phyloP scores from a whole-genome alignment of 768 basidiomycete genomes.

The Fistulinella prunicolor region DNA sequence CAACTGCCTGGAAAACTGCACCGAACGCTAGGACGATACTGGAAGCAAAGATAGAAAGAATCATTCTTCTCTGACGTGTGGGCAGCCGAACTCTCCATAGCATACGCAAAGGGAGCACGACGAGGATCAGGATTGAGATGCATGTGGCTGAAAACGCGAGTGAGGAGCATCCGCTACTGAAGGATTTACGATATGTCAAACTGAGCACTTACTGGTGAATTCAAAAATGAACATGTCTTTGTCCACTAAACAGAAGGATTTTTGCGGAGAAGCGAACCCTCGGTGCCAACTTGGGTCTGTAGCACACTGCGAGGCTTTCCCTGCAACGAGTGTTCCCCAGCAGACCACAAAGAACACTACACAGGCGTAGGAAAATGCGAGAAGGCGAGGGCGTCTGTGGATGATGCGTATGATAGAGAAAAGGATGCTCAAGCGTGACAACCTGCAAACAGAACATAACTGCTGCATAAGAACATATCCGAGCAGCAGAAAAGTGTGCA shows the following conservation, averaged over 20 bases:
- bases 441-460: no score
- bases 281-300: conserved; percentile 5
- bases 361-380: not conserved
- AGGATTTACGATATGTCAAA: not conserved
- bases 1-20: conserved; percentile 5
- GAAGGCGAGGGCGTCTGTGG: not conserved
- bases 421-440: conserved; percentile 13
- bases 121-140: conserved; percentile 5
- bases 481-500: not conserved
- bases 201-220: not conserved
- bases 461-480: not conserved
- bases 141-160: conserved; percentile 5
- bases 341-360: not conserved
- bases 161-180: not conserved
- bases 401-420: conserved; percentile 17
- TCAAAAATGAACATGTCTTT: not conserved
- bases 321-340: not conserved
- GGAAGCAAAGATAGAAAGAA: conserved; percentile 16
- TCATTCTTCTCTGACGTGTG: conserved; percentile 13
- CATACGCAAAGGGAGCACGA: conserved; percentile 14
- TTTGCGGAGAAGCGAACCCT: not conserved
- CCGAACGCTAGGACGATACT: conserved; percentile 14
- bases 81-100: conserved; percentile 19
- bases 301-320: conserved; percentile 6
- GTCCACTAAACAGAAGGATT: not conserved